Conservation (phyloP, 2,329 filamentous ascomycete genomes). For the Microthyrium microscopicum region DNA sequence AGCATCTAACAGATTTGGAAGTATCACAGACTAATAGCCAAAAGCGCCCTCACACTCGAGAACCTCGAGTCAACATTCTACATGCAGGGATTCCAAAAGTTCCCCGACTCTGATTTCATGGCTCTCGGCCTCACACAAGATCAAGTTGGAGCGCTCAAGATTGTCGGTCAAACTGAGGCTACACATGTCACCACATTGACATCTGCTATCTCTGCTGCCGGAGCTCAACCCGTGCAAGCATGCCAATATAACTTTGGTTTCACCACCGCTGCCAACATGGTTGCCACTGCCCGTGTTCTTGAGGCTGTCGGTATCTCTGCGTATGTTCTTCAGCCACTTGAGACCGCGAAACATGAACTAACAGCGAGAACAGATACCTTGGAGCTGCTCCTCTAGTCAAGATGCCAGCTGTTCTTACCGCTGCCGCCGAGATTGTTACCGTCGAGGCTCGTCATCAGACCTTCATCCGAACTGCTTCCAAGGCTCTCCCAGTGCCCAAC, state of each 20-base stretch:
- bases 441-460: slow-evolving; percentile 60
- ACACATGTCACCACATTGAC: slow-evolving; percentile 45
- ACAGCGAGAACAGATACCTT: slow-evolving; percentile 38
- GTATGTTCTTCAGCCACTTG: too few species aligned
- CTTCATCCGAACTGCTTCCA: slow-evolving; percentile 46
- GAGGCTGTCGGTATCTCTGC: slow-evolving; percentile 62
- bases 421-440: slow-evolving; percentile 54
- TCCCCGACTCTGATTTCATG: slow-evolving; percentile 46
- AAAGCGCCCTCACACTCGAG: slow-evolving; percentile 55
- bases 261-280: slow-evolving; percentile 48
- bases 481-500: slow-evolving; percentile 44
- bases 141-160: slow-evolving; percentile 43
- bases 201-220: slow-evolving; percentile 42
- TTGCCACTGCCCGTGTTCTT: slow-evolving; percentile 51
- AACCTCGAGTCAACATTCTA: slow-evolving; percentile 62
- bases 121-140: slow-evolving; percentile 40
- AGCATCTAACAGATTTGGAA: slow-evolving; percentile 13
- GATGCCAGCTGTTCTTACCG: slow-evolving; percentile 41
- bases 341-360: not conserved
- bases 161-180: slow-evolving; percentile 46
- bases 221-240: slow-evolving; percentile 47
- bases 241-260: slow-evolving; percentile 59
- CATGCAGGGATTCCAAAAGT: slow-evolving; percentile 50
- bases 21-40: slow-evolving; percentile 15
- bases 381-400: slow-evolving; percentile 52